Base-by-base conservation (phyloP, 352 stramenopile species). In the Globisporangium splendens region DNA sequence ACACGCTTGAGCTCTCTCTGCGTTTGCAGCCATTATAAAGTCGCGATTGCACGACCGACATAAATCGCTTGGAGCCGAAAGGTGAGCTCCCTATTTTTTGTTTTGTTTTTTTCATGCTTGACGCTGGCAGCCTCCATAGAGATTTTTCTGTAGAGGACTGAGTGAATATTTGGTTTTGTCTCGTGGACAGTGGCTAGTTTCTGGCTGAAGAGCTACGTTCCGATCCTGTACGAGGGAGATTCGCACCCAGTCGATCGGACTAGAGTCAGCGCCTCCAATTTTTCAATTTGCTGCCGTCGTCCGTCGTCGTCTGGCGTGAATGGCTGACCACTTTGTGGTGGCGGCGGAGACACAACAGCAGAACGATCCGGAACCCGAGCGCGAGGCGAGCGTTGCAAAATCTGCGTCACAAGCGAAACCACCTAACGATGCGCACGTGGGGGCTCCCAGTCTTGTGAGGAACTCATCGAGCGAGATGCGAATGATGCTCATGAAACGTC, bases 391-490 rank as follows among this genome's bases (percentile, higher is more conserved):
- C 17, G 11, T 15, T 12, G 22, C 39, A 11, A 18, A 46, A 18
- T 20, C 21, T 38, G 17, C 39, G 28, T 52, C 56, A 53, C 49
- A 57, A 12, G 15, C 43, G 20, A 52, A 53, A 31, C 31, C 56
- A 18, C 56, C 46, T 43, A 33, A 46, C 49, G n/a, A 57, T 53
- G 56, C 48, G 28, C 49, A 63, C 35, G 42, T 51, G 15, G 56
- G n/a, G 38, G 47, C 56, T 17, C 48, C 31, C 39, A 39, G 49
- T n/a, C 56, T 63, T 46, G 56, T 52, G 56, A 52, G 56, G 49
- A 51, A 63, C 41, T 43, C 48, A 33, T 63, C 56, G 56, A 53
- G 21, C 28, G 56, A 63, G 49, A 52, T 53, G 56, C 31, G 56
- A 44, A 33, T 49, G 56, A 39, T 55, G 41, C 35, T 28, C 28